A percentile compares a stretch with the other conserved stretches of the same genome.
phyloP scores from a whole-genome alignment of 495 filamentous ascomycete species.

The Lophiostoma macrostomum region DNA sequence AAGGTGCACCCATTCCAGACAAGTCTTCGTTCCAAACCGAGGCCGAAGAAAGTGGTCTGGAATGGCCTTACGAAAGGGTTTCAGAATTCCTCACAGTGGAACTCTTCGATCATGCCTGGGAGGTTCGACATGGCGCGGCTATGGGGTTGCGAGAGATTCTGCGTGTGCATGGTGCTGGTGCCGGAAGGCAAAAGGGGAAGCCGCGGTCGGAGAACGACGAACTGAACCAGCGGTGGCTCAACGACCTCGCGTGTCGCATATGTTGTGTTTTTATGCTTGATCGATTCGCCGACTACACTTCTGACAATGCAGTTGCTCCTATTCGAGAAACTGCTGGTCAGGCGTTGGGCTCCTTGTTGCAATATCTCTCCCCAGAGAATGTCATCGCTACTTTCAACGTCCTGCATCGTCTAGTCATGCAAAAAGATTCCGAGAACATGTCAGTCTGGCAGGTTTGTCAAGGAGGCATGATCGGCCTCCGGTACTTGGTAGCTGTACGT shows the following conservation, averaged over 20 bases:
- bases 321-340: constrained; percentile 97
- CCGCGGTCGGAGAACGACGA: constrained; percentile 68
- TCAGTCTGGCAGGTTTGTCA: constrained; percentile 91
- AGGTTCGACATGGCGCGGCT: constrained; percentile 93
- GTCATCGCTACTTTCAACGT: constrained; percentile 78
- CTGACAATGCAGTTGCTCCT: constrained; percentile 92
- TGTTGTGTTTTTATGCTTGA: constrained; percentile 96
- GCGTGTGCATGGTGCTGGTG: constrained; percentile 85
- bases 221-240: constrained; percentile 79
- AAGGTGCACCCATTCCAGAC: constrained; percentile 66
- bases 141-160: constrained; percentile 92
- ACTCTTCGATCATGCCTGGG: constrained; percentile 91
- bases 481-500: constrained; percentile 91
- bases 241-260: constrained; percentile 87
- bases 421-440: constrained; percentile 68
- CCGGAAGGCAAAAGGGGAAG: constrained; percentile 74
- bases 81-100: constrained; percentile 92
- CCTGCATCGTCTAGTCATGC: constrained; percentile 87
- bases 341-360: constrained; percentile 82
- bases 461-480: constrained; percentile 93
- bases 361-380: constrained; percentile 68
- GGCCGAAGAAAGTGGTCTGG: constrained; percentile 69
- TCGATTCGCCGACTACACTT: constrained; percentile 95
- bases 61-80: constrained; percentile 91
- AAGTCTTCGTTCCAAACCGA: constrained; percentile 67